These are phyloP conservation scores for Graphilbum ipis-grandicollis DNA, from an alignment of 2,329 filamentous ascomycete species.

Conservation along the genomic window DNA sequence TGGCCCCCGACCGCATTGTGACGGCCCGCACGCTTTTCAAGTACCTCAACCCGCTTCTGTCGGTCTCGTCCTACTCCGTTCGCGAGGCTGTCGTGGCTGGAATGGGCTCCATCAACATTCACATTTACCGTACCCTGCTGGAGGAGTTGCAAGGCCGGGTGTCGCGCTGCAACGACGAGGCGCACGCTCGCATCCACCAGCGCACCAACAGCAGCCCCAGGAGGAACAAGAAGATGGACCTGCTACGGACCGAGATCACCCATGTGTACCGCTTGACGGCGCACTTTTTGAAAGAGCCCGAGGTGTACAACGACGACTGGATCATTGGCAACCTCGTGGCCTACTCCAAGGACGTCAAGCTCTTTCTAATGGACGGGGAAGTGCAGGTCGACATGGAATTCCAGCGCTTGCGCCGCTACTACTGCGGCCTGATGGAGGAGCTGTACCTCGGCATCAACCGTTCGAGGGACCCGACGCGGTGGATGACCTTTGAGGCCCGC, in stretches of 20 bases:
- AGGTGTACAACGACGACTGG: conserved; percentile 76
- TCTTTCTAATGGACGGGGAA: conserved; percentile 88
- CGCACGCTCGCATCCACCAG: conserved; percentile 71
- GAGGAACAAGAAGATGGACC: conserved; percentile 67
- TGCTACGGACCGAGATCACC: conserved; percentile 82
- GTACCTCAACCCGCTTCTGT: conserved; percentile 74
- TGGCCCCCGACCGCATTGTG: conserved; percentile 58
- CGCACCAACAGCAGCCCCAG: conserved; percentile 69
- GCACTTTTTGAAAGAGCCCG: conserved; percentile 63
- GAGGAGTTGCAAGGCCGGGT: conserved; percentile 83
- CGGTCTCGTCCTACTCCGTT: conserved; percentile 62
- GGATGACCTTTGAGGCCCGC: conserved; percentile 94
- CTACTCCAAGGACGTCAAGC: conserved; percentile 80
- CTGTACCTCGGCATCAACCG: conserved; percentile 82
- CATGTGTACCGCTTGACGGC: conserved; percentile 92
- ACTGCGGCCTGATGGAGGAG: conserved; percentile 84
- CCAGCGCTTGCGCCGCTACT: conserved; percentile 78
- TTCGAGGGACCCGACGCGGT: conserved; percentile 68
- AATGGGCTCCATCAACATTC: conserved; percentile 86
- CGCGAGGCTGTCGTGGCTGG: conserved; percentile 81
- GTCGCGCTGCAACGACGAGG: conserved; percentile 72
- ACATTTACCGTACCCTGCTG: conserved; percentile 78
- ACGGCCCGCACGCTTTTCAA: conserved; percentile 83
- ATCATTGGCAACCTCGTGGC: conserved; percentile 74
- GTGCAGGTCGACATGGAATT: conserved; percentile 93